phyloP scores from a whole-genome alignment of 2,329 filamentous ascomycete species.

The Trichoderma sp. region DNA sequence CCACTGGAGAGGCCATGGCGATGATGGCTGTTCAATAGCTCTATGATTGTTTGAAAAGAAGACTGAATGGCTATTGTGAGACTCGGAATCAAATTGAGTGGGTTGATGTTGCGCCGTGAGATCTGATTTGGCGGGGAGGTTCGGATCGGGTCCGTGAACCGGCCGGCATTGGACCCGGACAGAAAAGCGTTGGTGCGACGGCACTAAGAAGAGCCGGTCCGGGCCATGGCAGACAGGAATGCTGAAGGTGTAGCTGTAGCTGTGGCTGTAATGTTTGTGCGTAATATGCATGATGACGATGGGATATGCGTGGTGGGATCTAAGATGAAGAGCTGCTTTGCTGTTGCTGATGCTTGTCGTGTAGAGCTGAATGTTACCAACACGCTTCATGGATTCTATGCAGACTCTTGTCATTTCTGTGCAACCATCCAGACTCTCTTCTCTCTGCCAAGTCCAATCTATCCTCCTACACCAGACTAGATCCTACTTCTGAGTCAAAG shows the following conservation, averaged over 20 bases:
- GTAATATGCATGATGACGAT: not conserved
- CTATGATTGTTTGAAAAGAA: not conserved
- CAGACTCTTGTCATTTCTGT: not conserved
- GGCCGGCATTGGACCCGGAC: not conserved
- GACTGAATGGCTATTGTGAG: not conserved
- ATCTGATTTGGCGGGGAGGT: constrained; percentile 9
- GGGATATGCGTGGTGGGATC: not conserved
- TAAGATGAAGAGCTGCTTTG: not conserved
- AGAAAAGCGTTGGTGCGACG: not conserved
- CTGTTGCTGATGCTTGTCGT: not conserved
- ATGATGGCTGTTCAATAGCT: not conserved
- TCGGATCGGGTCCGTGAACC: constrained; percentile 21
- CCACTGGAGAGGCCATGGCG: constrained; percentile 56
- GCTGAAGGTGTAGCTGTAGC: too few species aligned
- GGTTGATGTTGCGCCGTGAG: not conserved
- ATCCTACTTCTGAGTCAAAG: not conserved
- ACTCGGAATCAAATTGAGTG: not conserved
- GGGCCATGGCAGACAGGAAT: not conserved
- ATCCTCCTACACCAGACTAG: not conserved
- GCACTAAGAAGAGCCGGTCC: not conserved
- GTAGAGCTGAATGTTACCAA: not conserved
- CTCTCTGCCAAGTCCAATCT: not conserved
- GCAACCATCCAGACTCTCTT: not conserved
- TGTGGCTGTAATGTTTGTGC: not conserved
- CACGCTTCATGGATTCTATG: not conserved